phyloP scores from a whole-genome alignment of 148 eudicot species.

The Talinum fruticosum region DNA sequence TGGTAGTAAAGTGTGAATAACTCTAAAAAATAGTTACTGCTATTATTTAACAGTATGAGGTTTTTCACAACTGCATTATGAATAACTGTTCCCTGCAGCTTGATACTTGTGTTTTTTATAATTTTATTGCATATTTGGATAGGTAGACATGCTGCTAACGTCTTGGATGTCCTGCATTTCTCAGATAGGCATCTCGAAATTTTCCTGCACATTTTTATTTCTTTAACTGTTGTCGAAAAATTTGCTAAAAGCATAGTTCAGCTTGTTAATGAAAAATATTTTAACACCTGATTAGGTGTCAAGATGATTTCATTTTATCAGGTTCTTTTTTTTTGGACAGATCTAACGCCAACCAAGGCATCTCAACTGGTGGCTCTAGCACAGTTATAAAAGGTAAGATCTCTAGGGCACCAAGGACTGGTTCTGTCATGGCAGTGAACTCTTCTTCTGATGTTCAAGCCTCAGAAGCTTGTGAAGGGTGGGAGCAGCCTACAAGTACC shows the following conservation, averaged over 20 bases:
- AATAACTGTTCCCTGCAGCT: neutral
- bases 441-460: conserved; percentile 35
- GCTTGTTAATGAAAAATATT: neutral
- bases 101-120: no score
- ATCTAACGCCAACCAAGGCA: conserved; percentile 31
- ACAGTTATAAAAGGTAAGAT: conserved; percentile 36
- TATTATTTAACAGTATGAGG: no score
- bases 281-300: conserved; percentile 11
- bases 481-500: conserved; percentile 32
- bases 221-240: neutral
- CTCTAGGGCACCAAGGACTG: conserved; percentile 39
- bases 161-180: neutral
- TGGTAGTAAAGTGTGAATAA: no score
- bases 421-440: conserved; percentile 33
- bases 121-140: no score
- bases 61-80: neutral
- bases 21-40: no score
- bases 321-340: conserved; percentile 22
- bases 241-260: neutral
- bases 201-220: neutral
- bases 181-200: neutral
- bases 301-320: neutral
- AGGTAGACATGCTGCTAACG: neutral
- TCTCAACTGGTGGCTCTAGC: conserved; percentile 29
- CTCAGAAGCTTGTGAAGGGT: conserved; percentile 35